Evolutionary conservation across 345 rosid genomes (phyloP), one percentile per base, ranked within the genome.

Genomic region (Raphanus sativus): DNA sequence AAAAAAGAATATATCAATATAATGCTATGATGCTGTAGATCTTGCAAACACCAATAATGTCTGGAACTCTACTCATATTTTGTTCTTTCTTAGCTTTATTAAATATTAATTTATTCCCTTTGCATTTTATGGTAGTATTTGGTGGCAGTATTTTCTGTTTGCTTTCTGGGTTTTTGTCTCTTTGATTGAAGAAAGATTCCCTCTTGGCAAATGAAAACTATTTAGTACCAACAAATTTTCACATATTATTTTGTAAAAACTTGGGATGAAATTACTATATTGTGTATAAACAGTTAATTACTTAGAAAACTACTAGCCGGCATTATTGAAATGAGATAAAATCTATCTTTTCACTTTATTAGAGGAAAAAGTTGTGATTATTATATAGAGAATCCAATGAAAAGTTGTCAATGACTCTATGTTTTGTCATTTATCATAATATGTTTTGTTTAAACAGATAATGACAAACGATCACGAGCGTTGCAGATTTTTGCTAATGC

Each of bases 141-240:
- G 81, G 63, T 77, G 84, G 62, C 69, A 77, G 67, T 77, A 69
- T 70, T 75, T 54, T 66, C 67, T 76, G 68, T 79, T 74, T 74
- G 81, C 77, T 83, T 77, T 84, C 77, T 72, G 75, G 65, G 76
- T 62, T 74, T 69, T 79, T 86, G 76, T 84, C 75, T 74, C 73
- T 78, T 75, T 82, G 78, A 80, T 70, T 76, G 83, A 58, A 83
- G 80, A 85, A 84, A 86, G 89, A 87, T 84, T 86, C 89, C 87
- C 85, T 70, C 69, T 86, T 73, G 38, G 77, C 80, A 78, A 78
- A 63, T 81, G 80, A 69, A 56, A 75, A 68, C 69, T 75, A 33
- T 55, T 52, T 62, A 29, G 26, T 13, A 61, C 73, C 63, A 48
- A 73, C 17, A 28, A 34, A 50, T 36, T 8, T 79, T 17, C 16